phyloP scores from a whole-genome alignment of 352 stramenopile species.

The Phytophthora palmivora region DNA sequence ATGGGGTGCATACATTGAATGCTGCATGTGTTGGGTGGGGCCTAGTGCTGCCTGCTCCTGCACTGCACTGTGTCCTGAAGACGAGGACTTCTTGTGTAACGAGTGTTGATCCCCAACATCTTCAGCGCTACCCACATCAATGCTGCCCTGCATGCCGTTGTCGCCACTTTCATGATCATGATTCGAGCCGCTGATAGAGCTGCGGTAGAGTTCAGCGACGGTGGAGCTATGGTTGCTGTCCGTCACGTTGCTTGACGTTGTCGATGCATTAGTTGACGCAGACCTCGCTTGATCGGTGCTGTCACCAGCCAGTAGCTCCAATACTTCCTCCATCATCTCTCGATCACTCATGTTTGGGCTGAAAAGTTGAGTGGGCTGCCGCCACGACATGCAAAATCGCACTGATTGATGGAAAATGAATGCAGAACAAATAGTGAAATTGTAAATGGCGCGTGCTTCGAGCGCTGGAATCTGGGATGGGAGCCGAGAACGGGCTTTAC shows the following conservation, averaged over 20 bases:
- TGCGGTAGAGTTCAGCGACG: background rate
- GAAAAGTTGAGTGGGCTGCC: conserved; percentile 24
- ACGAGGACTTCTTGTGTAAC: too few species aligned
- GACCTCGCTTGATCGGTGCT: conserved; percentile 3
- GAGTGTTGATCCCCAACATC: background rate
- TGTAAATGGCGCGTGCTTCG: conserved; percentile 10
- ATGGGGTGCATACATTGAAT: conserved; percentile 28
- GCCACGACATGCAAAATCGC: conserved; percentile 27
- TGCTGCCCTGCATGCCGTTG: background rate
- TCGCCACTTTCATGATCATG: conserved; percentile 1
- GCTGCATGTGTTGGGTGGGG: conserved; percentile 12
- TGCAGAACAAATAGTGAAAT: background rate
- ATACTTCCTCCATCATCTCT: conserved; percentile 41
- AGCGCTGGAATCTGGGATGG: conserved; percentile 23
- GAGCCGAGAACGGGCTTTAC: background rate
- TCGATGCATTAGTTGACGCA: background rate
- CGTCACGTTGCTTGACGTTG: conserved; percentile 3
- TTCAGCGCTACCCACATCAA: background rate
- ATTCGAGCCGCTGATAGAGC: background rate
- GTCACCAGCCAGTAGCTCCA: conserved; percentile 31
- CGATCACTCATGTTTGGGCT: conserved; percentile 16
- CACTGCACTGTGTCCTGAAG: background rate
- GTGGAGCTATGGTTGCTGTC: conserved; percentile 3
- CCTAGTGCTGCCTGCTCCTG: conserved; percentile 17
- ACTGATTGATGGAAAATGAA: conserved; percentile 12